These are phyloP conservation scores for Anisogramma anomala DNA, from an alignment of 2,329 filamentous ascomycete species.

Conservation along the genomic window DNA sequence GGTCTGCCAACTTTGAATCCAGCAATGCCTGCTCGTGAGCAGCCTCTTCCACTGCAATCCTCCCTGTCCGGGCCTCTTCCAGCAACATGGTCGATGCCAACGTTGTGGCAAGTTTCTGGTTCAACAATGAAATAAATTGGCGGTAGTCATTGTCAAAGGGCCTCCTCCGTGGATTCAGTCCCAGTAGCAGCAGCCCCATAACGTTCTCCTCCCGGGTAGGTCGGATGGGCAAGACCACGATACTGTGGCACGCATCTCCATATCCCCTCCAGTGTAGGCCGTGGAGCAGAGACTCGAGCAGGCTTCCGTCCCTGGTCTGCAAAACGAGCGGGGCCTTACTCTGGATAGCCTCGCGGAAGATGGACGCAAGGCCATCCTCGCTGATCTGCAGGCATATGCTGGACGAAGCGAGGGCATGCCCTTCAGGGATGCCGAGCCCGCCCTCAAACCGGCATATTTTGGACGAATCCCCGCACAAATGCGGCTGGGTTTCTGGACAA, in stretches of 20 bases:
- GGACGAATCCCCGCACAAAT: slow-evolving; percentile 18
- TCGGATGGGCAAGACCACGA: slow-evolving; percentile 59
- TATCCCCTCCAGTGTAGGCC: slow-evolving; percentile 53
- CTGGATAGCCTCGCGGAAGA: slow-evolving; percentile 29
- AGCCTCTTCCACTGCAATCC: slow-evolving; percentile 49
- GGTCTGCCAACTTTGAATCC: slow-evolving; percentile 50
- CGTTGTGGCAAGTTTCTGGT: slow-evolving; percentile 51
- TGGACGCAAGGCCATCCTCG: slow-evolving; percentile 27
- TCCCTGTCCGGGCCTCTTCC: slow-evolving; percentile 52
- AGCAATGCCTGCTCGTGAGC: slow-evolving; percentile 56
- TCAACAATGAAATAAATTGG: slow-evolving; percentile 48
- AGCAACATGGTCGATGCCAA: slow-evolving; percentile 60
- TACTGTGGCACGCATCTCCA: slow-evolving; percentile 50
- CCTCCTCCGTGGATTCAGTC: slow-evolving; percentile 55
- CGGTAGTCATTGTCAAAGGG: slow-evolving; percentile 65
- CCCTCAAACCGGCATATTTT: slow-evolving; percentile 33
- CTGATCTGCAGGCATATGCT: slow-evolving; percentile 26
- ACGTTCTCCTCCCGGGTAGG: slow-evolving; percentile 53
- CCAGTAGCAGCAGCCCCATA: slow-evolving; percentile 57
- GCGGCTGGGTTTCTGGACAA: background rate
- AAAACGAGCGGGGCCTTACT: slow-evolving; percentile 29
- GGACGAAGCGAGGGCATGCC: slow-evolving; percentile 30
- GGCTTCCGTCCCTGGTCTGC: slow-evolving; percentile 35
- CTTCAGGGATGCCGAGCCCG: slow-evolving; percentile 32
- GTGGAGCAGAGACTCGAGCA: slow-evolving; percentile 46